Conservation (phyloP, 176 grass and related monocot species). For the Musa beccarii region DNA sequence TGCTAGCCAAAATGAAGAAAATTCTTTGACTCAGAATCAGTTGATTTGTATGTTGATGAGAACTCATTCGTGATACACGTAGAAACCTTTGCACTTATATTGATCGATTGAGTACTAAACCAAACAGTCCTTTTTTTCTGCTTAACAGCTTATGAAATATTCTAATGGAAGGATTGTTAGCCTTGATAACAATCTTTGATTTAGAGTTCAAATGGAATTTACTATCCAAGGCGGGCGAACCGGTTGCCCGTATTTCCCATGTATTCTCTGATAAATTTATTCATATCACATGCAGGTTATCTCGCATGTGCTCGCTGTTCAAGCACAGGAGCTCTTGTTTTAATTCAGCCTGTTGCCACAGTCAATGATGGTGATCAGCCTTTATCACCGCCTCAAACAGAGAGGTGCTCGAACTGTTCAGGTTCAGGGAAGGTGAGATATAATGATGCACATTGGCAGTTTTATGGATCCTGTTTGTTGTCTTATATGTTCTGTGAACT, state of each 20-base stretch:
- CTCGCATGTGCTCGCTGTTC: constrained; percentile 95
- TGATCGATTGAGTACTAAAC: not conserved
- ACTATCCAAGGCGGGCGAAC: too few species aligned
- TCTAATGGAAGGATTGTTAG: not conserved
- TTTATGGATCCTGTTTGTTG: not conserved
- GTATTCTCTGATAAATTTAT: not conserved
- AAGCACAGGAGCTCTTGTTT: constrained; percentile 69
- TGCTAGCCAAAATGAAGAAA: not conserved
- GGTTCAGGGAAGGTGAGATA: constrained; percentile 78
- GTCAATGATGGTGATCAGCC: constrained; percentile 41
- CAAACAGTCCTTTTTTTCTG: not conserved
- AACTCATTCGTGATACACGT: not conserved
- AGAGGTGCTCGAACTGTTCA: constrained; percentile 91
- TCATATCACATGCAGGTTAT: constrained; percentile 50
- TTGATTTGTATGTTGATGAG: not conserved
- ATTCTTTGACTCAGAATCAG: not conserved
- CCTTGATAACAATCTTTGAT: not conserved
- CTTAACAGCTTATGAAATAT: not conserved
- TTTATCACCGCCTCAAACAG: constrained; percentile 59
- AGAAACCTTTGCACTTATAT: not conserved
- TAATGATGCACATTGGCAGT: not conserved
- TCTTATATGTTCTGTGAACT: not conserved
- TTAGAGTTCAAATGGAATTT: too few species aligned
- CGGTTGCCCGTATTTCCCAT: not conserved
- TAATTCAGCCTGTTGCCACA: constrained; percentile 56